Conservation (phyloP, 2,329 filamentous ascomycete genomes). For the Cladosporium halotolerans region DNA sequence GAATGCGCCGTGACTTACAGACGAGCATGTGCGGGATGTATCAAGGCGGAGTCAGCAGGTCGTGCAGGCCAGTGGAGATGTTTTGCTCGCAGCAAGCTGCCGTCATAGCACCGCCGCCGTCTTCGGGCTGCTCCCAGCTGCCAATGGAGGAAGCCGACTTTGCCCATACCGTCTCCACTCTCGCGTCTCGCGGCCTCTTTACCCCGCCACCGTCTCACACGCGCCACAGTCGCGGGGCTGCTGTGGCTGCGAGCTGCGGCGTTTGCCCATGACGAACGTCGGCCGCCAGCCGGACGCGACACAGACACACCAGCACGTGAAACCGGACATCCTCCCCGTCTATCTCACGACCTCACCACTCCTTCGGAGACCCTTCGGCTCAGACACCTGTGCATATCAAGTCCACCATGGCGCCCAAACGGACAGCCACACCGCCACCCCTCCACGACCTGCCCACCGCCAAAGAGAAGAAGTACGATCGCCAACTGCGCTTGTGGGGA, state of each 20-base stretch:
- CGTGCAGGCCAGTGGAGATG: too few relatives aligned
- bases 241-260: neutral
- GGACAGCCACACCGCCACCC: slow-evolving; percentile 35
- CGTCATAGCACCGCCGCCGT: too few relatives aligned
- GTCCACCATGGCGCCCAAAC: slow-evolving; percentile 17
- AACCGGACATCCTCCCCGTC: neutral
- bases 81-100: too few relatives aligned
- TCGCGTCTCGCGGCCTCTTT: neutral
- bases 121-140: too few relatives aligned
- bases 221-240: neutral
- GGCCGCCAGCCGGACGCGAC: too few relatives aligned
- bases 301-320: neutral
- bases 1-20: neutral
- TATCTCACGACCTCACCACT: neutral
- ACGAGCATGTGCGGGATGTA: neutral
- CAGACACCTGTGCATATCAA: neutral
- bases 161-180: too few relatives aligned
- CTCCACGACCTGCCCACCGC: slow-evolving; percentile 49
- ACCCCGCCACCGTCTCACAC: neutral
- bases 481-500: slow-evolving; percentile 92
- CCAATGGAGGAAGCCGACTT: too few relatives aligned
- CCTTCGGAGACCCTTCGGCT: too few relatives aligned
- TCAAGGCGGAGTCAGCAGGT: slow-evolving; percentile 1
- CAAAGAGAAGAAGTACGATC: slow-evolving; percentile 71
- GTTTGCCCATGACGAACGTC: neutral